These are phyloP conservation scores for Coniochaeta prunicola DNA, from an alignment of 2,329 filamentous ascomycete genomes.

Conservation along the genomic window DNA sequence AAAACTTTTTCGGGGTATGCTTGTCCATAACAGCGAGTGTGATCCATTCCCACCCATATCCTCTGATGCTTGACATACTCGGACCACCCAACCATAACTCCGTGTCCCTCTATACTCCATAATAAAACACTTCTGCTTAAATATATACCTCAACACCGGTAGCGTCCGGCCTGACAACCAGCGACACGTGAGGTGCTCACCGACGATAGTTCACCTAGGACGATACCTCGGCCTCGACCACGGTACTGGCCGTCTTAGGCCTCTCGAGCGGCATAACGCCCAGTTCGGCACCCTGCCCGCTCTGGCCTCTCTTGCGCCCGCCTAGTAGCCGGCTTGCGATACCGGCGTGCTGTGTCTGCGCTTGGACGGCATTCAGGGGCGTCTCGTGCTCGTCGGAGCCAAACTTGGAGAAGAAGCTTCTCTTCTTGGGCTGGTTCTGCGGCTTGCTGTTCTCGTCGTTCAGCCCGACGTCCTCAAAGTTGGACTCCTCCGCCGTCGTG, in stretches of 20 bases:
- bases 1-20: background rate
- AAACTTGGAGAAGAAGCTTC: constrained; percentile 74
- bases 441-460: constrained; percentile 55
- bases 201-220: background rate
- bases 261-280: constrained; percentile 43
- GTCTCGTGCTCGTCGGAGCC: constrained; percentile 46
- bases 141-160: background rate
- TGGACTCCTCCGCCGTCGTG: constrained; percentile 62
- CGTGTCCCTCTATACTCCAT: background rate
- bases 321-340: constrained; percentile 46
- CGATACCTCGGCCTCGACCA: background rate
- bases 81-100: background rate
- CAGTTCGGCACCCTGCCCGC: constrained; percentile 65
- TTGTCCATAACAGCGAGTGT: background rate
- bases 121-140: background rate
- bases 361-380: constrained; percentile 4
- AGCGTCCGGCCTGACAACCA: background rate
- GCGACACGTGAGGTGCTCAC: background rate
- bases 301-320: constrained; percentile 65
- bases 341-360: constrained; percentile 24
- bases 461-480: constrained; percentile 85
- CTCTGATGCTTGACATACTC: background rate
- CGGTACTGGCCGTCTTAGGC: constrained; percentile 7
- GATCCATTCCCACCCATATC: background rate
- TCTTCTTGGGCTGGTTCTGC: constrained; percentile 53